These are phyloP conservation scores for Cutaneotrichosporon mucoides DNA, from an alignment of 1,284 basidiomycete species.

Conservation along the genomic window DNA sequence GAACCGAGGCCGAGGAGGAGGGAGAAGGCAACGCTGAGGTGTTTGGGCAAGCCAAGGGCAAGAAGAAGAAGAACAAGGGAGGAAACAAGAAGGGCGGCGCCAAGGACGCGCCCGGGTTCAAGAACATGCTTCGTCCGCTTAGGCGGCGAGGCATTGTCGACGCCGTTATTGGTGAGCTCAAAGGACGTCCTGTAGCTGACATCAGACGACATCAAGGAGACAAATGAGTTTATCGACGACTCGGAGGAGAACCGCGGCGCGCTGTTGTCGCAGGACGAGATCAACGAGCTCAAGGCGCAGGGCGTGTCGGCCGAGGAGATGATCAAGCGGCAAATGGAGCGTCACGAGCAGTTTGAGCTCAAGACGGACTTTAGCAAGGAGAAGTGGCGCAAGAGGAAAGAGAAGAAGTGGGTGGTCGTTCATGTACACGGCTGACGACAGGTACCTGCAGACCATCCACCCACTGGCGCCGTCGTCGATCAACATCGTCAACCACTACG, in stretches of 20 bases:
- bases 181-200: conserved; percentile 3
- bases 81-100: conserved; percentile 15
- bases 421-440: conserved; percentile 39
- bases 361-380: conserved; percentile 97
- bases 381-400: conserved; percentile 90
- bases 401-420: conserved; percentile 68
- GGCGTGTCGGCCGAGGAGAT: conserved; percentile 66
- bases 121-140: conserved; percentile 36
- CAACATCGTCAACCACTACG: conserved; percentile 79
- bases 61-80: conserved; percentile 36
- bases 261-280: conserved; percentile 72
- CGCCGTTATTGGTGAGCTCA: conserved; percentile 38
- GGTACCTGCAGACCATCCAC: conserved; percentile 83
- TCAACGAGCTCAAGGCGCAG: conserved; percentile 58
- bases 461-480: conserved; percentile 82
- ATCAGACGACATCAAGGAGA: conserved; percentile 44
- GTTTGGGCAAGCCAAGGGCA: conserved; percentile 31
- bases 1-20: conserved; percentile 10
- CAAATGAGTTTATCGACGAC: conserved; percentile 57
- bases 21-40: background rate
- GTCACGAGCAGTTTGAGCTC: conserved; percentile 79
- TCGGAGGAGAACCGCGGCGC: conserved; percentile 54
- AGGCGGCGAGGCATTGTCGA: conserved; percentile 33
- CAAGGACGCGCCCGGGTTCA: conserved; percentile 36
- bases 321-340: conserved; percentile 84